Conservation (phyloP, 1,284 basidiomycete genomes). For the Ustilago loliicola region DNA sequence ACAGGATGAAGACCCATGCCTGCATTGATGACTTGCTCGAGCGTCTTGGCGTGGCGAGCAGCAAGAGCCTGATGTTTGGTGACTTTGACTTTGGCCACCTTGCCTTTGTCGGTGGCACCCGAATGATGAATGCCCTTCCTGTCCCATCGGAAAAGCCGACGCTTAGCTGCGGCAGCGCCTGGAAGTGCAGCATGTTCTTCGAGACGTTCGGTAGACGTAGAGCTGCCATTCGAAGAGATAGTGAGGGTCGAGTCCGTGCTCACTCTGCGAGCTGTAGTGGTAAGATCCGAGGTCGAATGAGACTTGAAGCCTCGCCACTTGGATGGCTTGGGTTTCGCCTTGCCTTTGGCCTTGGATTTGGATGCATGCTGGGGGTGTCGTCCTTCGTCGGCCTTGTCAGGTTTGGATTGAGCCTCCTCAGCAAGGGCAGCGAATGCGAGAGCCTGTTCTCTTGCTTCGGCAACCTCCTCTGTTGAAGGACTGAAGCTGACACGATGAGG, state of each 20-base stretch:
- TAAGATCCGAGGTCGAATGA: conserved; percentile 34
- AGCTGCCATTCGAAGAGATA: conserved; percentile 14
- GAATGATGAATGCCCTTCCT: conserved; percentile 42
- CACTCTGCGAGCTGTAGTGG: conserved; percentile 4
- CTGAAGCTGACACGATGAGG: conserved; percentile 56
- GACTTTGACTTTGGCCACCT: conserved; percentile 51
- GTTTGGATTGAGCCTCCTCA: not conserved
- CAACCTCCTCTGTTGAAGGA: conserved; percentile 51
- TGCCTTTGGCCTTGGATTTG: conserved; percentile 7
- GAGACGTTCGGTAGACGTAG: conserved; percentile 15
- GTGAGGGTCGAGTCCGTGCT: conserved; percentile 31
- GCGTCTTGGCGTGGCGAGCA: conserved; percentile 60
- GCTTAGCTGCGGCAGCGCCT: conserved; percentile 39
- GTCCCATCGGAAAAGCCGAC: conserved; percentile 50
- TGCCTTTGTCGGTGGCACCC: conserved; percentile 29
- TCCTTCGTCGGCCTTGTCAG: not conserved
- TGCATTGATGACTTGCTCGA: conserved; percentile 63
- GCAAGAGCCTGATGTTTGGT: conserved; percentile 53
- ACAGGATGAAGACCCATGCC: conserved; percentile 52
- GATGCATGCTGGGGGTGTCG: not conserved
- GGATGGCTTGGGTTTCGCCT: conserved; percentile 5
- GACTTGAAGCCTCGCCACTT: conserved; percentile 45
- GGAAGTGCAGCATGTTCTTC: conserved; percentile 28
- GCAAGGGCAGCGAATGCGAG: conserved; percentile 1
- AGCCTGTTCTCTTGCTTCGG: conserved; percentile 43